Percentiles rank a stretch among this genome's conserved stretches.
These are phyloP conservation scores for Penicillium nordicum DNA, from an alignment of 2,329 filamentous ascomycete genomes.

Conservation along the genomic window DNA sequence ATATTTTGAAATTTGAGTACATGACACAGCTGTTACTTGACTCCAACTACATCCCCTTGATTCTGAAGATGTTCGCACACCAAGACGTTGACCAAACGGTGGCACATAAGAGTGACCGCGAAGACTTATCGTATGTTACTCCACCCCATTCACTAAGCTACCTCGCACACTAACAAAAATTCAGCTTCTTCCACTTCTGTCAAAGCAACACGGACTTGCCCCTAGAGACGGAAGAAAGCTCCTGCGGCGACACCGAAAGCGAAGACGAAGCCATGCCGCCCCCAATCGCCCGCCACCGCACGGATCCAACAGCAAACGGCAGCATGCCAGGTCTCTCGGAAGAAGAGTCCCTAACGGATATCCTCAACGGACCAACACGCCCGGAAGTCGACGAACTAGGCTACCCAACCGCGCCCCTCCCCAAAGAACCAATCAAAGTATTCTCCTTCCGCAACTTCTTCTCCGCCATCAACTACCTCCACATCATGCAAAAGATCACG, in stretches of 20 bases:
- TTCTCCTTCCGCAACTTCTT: conserved; percentile 96
- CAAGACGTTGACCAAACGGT: conserved; percentile 90
- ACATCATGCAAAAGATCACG: conserved; percentile 96
- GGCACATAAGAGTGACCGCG: conserved; percentile 76
- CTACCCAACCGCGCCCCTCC: conserved; percentile 67
- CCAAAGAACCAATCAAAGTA: conserved; percentile 70
- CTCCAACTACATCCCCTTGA: conserved; percentile 88
- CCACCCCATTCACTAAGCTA: too few relatives aligned
- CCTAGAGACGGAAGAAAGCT: conserved; percentile 34
- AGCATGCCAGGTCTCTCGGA: conserved; percentile 26
- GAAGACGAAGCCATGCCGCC: conserved; percentile 79
- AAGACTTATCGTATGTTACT: conserved; percentile 67
- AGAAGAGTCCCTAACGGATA: conserved; percentile 24
- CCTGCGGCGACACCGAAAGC: conserved; percentile 37
- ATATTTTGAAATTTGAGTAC: conserved; percentile 94
- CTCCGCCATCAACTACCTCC: conserved; percentile 88
- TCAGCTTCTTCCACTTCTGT: conserved; percentile 88
- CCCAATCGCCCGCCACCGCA: conserved; percentile 65
- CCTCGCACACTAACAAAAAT: conserved; percentile 10
- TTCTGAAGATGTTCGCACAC: conserved; percentile 88
- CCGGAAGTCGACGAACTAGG: conserved; percentile 81
- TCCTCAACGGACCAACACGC: conserved; percentile 32
- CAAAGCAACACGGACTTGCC: conserved; percentile 65
- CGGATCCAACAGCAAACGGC: conserved; percentile 28
- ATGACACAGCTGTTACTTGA: conserved; percentile 89